Percentiles rank a stretch among this genome's conserved stretches.
Evolutionary conservation across 2,329 filamentous ascomycete species (phyloP).

Genomic region (Diaporthe eres): DNA sequence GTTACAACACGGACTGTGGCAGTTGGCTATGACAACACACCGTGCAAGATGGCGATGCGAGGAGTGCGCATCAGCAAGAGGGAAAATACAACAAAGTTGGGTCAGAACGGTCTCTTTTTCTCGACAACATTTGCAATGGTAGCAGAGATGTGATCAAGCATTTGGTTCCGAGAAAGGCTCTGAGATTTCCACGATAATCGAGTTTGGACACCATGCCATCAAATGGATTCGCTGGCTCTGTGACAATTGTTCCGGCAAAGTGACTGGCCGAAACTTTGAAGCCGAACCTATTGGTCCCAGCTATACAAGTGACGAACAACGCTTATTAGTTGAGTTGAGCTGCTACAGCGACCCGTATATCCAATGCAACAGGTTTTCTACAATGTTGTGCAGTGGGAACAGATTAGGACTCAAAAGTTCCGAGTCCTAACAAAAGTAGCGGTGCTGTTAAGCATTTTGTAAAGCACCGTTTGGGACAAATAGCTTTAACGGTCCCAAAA

Average conservation of each 20-base stretch:
- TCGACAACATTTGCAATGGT: neutral
- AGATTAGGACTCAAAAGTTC: neutral
- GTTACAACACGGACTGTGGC: neutral
- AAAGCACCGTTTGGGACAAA: neutral
- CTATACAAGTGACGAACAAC: neutral
- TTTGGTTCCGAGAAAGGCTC: neutral
- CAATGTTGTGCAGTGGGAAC: neutral
- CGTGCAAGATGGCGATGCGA: neutral
- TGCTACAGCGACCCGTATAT: neutral
- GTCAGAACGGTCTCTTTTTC: neutral
- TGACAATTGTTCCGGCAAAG: neutral
- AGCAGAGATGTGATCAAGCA: slow-evolving; percentile 16
- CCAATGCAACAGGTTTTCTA: neutral
- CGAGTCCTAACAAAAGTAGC: neutral
- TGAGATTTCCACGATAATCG: neutral
- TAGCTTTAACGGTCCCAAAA: neutral
- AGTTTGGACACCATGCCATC: neutral
- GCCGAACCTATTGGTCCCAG: neutral
- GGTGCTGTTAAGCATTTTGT: too few species aligned
- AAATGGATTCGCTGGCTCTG: neutral
- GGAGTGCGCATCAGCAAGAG: neutral
- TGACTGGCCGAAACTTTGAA: neutral
- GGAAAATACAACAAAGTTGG: neutral
- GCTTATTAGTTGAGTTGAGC: neutral
- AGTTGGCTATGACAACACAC: neutral